Base-by-base conservation (phyloP, 768 basidiomycete species). In the Botryobasidium botryosum region DNA sequence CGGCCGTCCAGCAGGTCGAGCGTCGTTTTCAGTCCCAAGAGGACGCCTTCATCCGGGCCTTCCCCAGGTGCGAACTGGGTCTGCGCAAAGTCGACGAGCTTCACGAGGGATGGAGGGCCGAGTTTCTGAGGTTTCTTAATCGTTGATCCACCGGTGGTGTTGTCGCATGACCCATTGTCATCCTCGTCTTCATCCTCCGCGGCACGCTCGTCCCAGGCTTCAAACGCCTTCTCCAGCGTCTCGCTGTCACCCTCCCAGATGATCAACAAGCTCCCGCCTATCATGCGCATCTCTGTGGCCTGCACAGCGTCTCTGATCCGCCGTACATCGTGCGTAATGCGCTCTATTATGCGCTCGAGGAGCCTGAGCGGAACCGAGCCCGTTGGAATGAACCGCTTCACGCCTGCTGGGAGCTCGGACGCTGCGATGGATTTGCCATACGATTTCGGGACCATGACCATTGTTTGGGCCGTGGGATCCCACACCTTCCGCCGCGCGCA, bases 71-170 rank as follows among this genome's bases (percentile, higher is more conserved):
- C 67, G 10, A 81, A 50, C 20, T 69, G 64, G 2, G 88, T 80
- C 59, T 97, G 92, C 5, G 90, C 91, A 58, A 99, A 96, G 64
- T 99, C 92, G 52, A 97, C 96, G 51, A 94, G 62, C 51, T 78
- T 79, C 48, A 94, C 67, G 12, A 68, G 64, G 50, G 71, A 79
- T 26, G 74, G 70, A 13, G 67, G 67, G 26, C 64, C 68, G 44
- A 28, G 35, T 39, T 51, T 53, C 36, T 42, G 18, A 4, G 41
- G 48, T n/a, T n/a, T n/a, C n/a, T n/a, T n/a, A n/a, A n/a, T n/a
- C n/a, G n/a, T n/a, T n/a, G n/a, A n/a, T 33, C 50, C 50, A 6
- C 50, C 56, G 25, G 52, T 55, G 20, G 50, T 49, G 38, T 46
- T 59, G 6, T 63, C 64, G 0, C 62, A 62, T n/a, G n/a, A n/a